Evolutionary conservation across 2,329 filamentous ascomycete species (phyloP), one percentile per base, ranked within the genome.

Genomic region (Penicillium sp.): DNA sequence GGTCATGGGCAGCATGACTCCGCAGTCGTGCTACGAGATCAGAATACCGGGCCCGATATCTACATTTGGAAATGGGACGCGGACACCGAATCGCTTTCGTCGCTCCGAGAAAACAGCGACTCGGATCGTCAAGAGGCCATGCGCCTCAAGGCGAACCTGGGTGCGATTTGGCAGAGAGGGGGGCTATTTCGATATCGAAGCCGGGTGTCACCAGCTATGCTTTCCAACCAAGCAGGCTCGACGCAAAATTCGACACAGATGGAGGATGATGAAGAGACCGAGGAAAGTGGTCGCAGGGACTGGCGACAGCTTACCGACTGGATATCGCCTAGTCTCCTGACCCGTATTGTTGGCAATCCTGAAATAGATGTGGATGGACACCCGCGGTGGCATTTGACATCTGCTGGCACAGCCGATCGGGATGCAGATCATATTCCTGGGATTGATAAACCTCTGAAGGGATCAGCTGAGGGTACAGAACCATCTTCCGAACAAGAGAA

Each of bases 371-470:
- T 67, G 11, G 67, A 77, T 54, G 68, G 71, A 3, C 74, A 77
- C 57, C 69, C 78, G 19, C 63, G 72, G 44, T 87, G 84, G 83
- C 77, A 72, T 44, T 68, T 87, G 19, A 83, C 80, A 1, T 85
- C 84, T 14, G 82, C 80, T 14, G 85, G 82, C 42, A 82, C 83
- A 4, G 83, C 83, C 0, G 66, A 71, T 10, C 71, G 77, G 28
- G 85, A 87, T 65, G 69, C 81, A 16, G 85, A 87, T 62, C 70
- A 80, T 52, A 87, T 87, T 47, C 83, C 84, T 0, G 84, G 84
- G 0, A 67, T 87, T n/a, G 63, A 67, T n/a, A 55, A 59, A 2
- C 56, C 61, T 10, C 59, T 56, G 2, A 61, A 68, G 28, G 54
- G 43, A n/a, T 34, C 44, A 21, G 48, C 52, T 6, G 52, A 54